These are phyloP conservation scores for Neurospora africana DNA, from an alignment of 495 filamentous ascomycete genomes.

Conservation along the genomic window DNA sequence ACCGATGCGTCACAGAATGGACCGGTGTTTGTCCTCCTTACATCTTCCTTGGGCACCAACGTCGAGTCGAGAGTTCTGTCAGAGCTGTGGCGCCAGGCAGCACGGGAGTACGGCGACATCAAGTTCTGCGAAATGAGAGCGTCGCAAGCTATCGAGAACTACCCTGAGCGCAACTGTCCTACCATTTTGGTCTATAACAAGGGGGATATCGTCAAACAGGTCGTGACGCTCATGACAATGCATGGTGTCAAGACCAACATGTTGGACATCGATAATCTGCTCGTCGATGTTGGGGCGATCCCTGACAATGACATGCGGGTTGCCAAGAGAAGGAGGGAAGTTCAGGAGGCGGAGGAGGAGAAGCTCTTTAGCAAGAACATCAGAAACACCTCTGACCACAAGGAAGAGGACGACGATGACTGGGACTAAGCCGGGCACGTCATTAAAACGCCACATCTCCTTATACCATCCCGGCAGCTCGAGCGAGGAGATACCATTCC, in stretches of 20 bases:
- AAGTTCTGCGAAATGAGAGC: conserved; percentile 97
- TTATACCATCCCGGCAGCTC: neutral
- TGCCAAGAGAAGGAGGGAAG: conserved; percentile 49
- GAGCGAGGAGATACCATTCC: neutral
- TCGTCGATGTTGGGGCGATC: conserved; percentile 74
- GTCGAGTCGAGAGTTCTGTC: conserved; percentile 71
- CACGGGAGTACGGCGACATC: conserved; percentile 74
- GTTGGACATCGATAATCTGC: conserved; percentile 54
- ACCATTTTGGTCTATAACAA: conserved; percentile 89
- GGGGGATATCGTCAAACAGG: conserved; percentile 79
- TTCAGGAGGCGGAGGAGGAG: conserved; percentile 47
- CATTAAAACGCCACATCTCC: neutral
- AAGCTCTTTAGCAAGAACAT: conserved; percentile 33
- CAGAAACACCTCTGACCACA: conserved; percentile 31
- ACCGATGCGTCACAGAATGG: conserved; percentile 71
- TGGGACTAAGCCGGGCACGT: conserved; percentile 50
- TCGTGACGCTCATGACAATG: conserved; percentile 75
- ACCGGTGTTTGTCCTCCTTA: conserved; percentile 76
- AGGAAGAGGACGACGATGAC: conserved; percentile 62
- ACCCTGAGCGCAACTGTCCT: conserved; percentile 88
- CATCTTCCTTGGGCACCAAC: conserved; percentile 64
- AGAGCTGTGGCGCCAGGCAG: conserved; percentile 79
- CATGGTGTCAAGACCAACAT: conserved; percentile 58
- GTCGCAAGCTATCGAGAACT: conserved; percentile 90
- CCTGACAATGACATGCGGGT: conserved; percentile 66